Evolutionary conservation across 2,329 filamentous ascomycete species (phyloP).

Genomic region (Cryphonectria radicalis): DNA sequence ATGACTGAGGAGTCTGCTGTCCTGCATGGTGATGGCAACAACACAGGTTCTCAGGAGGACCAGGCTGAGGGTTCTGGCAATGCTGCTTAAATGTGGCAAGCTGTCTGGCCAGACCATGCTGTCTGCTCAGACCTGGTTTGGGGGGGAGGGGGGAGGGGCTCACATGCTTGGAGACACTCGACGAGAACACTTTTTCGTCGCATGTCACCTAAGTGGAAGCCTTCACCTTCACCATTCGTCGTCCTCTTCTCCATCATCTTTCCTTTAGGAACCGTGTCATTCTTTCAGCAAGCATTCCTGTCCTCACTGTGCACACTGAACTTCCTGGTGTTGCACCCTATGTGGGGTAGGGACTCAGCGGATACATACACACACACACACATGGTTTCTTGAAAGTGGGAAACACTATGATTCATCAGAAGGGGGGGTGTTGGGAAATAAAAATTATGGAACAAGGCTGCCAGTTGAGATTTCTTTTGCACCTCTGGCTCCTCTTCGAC

Average conservation of each 20-base stretch:
- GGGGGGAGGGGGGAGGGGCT: not conserved
- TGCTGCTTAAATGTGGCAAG: not conserved
- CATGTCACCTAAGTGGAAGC: conserved; percentile 5
- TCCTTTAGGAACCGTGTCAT: not conserved
- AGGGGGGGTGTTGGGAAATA: not conserved
- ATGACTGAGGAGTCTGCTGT: not conserved
- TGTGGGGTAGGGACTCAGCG: not conserved
- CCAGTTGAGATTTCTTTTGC: conserved; percentile 15
- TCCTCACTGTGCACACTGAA: conserved; percentile 15
- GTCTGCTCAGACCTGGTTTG: conserved; percentile 20
- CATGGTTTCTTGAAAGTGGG: not conserved
- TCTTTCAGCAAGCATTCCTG: not conserved
- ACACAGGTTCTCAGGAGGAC: not conserved
- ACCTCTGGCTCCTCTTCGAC: conserved; percentile 7
- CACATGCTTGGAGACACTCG: conserved; percentile 20
- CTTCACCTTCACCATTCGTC: conserved; percentile 5
- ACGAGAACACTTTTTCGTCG: conserved; percentile 16
- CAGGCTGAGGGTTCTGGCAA: not conserved
- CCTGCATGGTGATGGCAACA: too few relatives aligned
- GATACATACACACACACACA: not conserved
- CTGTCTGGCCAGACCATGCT: not conserved
- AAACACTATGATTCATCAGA: conserved; percentile 20
- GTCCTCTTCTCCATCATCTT: not conserved
- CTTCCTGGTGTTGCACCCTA: conserved; percentile 6
- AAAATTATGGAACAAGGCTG: not conserved